Percentiles rank a stretch among this genome's conserved stretches.
These are phyloP conservation scores for Arachis hypogaea DNA, from an alignment of 306 rosid genomes.

Conservation along the genomic window DNA sequence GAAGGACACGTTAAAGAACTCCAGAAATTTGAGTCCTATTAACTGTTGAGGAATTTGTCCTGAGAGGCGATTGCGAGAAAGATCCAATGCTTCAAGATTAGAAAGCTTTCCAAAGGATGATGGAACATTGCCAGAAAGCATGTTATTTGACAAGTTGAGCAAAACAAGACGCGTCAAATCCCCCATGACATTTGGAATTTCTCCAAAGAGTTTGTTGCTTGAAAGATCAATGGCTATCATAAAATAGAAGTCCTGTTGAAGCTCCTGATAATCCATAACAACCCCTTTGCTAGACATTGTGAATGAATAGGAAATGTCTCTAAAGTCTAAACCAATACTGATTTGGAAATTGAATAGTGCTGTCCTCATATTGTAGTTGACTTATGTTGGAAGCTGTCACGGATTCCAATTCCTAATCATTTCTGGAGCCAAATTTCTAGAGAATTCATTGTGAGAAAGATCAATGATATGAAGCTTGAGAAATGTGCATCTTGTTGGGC, in stretches of 20 bases:
- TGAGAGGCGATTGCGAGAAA: constrained; percentile 29
- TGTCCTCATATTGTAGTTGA: not conserved
- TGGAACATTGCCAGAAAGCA: constrained; percentile 36
- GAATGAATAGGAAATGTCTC: not conserved
- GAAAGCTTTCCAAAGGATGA: constrained; percentile 37
- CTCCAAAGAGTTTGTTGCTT: constrained; percentile 36
- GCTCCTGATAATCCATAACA: not conserved
- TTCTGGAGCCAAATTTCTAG: constrained; percentile 24
- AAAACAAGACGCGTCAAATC: constrained; percentile 20
- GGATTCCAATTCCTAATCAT: constrained; percentile 8
- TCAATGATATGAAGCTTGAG: constrained; percentile 41
- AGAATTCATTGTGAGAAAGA: constrained; percentile 37
- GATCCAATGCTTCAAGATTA: constrained; percentile 38
- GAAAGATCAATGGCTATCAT: constrained; percentile 35
- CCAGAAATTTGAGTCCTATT: constrained; percentile 30
- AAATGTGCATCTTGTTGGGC: constrained; percentile 6
- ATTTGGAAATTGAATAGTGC: no score
- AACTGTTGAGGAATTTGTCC: constrained; percentile 35
- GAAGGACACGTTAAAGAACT: constrained; percentile 34
- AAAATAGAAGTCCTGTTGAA: constrained; percentile 17
- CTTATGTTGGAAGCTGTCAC: not conserved
- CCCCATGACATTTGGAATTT: constrained; percentile 24
- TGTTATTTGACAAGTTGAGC: constrained; percentile 38
- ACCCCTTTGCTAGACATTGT: constrained; percentile 35
- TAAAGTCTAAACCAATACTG: no score